Percentiles rank a stretch among this genome's conserved stretches.
phyloP scores from a whole-genome alignment of 2,329 filamentous ascomycete genomes.

The Sphaerostilbella broomeana region DNA sequence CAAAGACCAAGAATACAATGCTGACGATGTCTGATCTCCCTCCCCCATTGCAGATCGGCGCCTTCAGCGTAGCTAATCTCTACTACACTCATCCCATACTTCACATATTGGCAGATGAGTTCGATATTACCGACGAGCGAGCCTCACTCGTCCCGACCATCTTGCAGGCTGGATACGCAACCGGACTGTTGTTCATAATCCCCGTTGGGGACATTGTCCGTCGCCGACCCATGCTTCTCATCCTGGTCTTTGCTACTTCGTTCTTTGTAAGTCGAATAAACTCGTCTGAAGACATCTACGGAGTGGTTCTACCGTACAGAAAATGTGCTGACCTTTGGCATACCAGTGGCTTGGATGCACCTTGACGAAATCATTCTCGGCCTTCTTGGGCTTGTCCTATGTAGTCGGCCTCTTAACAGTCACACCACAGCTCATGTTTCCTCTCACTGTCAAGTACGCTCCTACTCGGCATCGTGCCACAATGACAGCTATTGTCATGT shows the following conservation, averaged over 20 bases:
- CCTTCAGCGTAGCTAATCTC: slow-evolving; percentile 71
- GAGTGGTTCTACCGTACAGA: too few relatives aligned
- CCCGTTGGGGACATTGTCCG: slow-evolving; percentile 66
- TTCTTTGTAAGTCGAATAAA: slow-evolving; percentile 47
- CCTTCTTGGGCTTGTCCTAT: slow-evolving; percentile 9
- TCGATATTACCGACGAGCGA: slow-evolving; percentile 62
- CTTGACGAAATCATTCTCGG: slow-evolving; percentile 2
- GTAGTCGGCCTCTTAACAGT: slow-evolving; percentile 13
- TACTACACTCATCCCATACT: slow-evolving; percentile 79
- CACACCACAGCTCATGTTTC: slow-evolving; percentile 61
- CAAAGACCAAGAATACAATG: neutral
- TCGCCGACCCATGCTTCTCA: slow-evolving; percentile 62
- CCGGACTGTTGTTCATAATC: slow-evolving; percentile 66
- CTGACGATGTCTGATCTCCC: neutral
- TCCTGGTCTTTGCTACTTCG: slow-evolving; percentile 60
- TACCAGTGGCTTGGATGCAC: slow-evolving; percentile 25
- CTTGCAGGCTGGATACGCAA: slow-evolving; percentile 73
- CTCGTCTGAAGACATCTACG: neutral
- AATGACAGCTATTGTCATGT: slow-evolving; percentile 67
- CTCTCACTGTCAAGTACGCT: slow-evolving; percentile 71
- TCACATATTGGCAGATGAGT: slow-evolving; percentile 66
- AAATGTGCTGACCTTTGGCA: slow-evolving; percentile 45
- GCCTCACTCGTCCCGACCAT: slow-evolving; percentile 65
- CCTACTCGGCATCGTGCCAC: slow-evolving; percentile 61
- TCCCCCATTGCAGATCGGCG: slow-evolving; percentile 26